Percentiles rank a stretch among this genome's conserved stretches.
Conservation (phyloP, 768 basidiomycete genomes). For the Agaricus blazei region DNA sequence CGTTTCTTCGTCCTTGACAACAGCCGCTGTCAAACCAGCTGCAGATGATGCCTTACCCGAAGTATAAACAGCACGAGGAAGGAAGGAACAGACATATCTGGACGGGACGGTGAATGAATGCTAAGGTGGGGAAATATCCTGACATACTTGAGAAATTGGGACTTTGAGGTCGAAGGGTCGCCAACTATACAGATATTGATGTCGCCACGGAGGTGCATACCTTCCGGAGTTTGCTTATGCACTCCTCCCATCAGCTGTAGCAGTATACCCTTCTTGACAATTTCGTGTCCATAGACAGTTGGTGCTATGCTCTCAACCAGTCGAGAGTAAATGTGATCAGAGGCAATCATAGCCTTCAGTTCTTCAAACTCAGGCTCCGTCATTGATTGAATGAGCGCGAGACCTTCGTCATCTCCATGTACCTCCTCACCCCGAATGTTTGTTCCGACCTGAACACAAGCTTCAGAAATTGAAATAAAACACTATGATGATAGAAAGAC, state of each 20-base stretch:
- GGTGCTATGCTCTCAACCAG: slow-evolving; percentile 95
- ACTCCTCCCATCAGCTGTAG: slow-evolving; percentile 98
- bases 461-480: slow-evolving; percentile 21
- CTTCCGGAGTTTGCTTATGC: slow-evolving; percentile 93
- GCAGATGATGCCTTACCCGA: slow-evolving; percentile 99
- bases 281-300: slow-evolving; percentile 97
- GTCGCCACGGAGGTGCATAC: slow-evolving; percentile 97
- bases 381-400: slow-evolving; percentile 83
- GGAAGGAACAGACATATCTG: slow-evolving; percentile 96
- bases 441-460: slow-evolving; percentile 49
- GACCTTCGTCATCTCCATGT: slow-evolving; percentile 67
- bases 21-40: slow-evolving; percentile 97
- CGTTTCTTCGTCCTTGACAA: slow-evolving; percentile 97
- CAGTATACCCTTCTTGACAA: slow-evolving; percentile 95
- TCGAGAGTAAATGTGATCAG: slow-evolving; percentile 91
- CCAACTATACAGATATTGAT: slow-evolving; percentile 98
- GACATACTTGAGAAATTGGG: slow-evolving; percentile 93
- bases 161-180: slow-evolving; percentile 96
- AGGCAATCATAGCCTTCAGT: slow-evolving; percentile 89
- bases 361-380: slow-evolving; percentile 96
- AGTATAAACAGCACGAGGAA: slow-evolving; percentile 96
- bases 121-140: neutral
- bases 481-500: slow-evolving; percentile 21
- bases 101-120: slow-evolving; percentile 1
- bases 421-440: slow-evolving; percentile 91